These are phyloP conservation scores for Suhomyces terraborum DNA, from an alignment of 1,139 yeast species.

Conservation along the genomic window DNA sequence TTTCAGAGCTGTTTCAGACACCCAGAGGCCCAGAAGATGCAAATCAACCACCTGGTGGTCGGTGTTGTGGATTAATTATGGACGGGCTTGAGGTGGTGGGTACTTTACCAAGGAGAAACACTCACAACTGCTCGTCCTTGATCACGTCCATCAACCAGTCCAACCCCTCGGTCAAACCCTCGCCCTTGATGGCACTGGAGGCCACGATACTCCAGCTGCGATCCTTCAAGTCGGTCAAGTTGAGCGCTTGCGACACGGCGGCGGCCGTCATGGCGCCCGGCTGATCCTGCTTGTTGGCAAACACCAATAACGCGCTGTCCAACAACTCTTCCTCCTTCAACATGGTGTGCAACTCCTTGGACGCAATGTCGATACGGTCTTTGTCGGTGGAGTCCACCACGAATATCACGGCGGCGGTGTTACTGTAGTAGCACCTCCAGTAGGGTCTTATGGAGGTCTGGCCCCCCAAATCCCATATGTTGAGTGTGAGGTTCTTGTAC, in stretches of 20 bases:
- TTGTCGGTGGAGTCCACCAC: conserved; percentile 97
- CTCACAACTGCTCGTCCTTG: conserved; percentile 78
- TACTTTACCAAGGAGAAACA: too few relatives aligned
- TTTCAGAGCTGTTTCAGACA: too few relatives aligned
- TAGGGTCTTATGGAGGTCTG: conserved; percentile 96
- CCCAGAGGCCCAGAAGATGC: not conserved
- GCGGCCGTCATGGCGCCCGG: conserved; percentile 94
- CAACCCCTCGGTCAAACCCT: conserved; percentile 92
- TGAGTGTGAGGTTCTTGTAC: conserved; percentile 86
- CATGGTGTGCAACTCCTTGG: conserved; percentile 90
- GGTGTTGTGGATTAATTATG: too few relatives aligned
- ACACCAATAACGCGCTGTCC: conserved; percentile 87
- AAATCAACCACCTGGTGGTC: not conserved
- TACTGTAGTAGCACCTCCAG: conserved; percentile 97
- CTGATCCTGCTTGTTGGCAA: conserved; percentile 97
- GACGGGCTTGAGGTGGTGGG: too few relatives aligned
- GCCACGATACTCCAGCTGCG: conserved; percentile 98
- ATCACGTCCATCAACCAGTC: conserved; percentile 97
- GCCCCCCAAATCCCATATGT: conserved; percentile 92
- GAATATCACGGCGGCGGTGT: conserved; percentile 93
- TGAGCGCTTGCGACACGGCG: conserved; percentile 86
- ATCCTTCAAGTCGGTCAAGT: conserved; percentile 85
- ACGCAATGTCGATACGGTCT: conserved; percentile 85
- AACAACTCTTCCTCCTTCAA: conserved; percentile 87
- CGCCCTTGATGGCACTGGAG: conserved; percentile 93